Conservation (phyloP, 306 rosid genomes). For the Canavalia ensiformis region DNA sequence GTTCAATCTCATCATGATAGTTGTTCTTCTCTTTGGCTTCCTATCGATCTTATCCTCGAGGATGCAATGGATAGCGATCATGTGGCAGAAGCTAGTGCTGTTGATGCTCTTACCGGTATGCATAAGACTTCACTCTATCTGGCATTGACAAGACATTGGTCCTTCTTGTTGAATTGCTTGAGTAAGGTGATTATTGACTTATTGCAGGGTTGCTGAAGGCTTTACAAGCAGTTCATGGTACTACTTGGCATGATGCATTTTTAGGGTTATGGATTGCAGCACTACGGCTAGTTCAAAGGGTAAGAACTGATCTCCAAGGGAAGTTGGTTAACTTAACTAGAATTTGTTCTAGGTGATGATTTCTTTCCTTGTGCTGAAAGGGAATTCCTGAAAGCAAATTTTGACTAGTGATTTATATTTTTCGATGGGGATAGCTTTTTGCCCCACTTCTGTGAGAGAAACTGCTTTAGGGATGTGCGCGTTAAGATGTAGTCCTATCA, state of each 20-base stretch:
- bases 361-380: background rate
- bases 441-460: background rate
- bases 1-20: slow-evolving; percentile 70
- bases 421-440: background rate
- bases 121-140: background rate
- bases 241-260: slow-evolving; percentile 92
- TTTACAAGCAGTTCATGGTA: slow-evolving; percentile 81
- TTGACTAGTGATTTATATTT: slow-evolving; percentile 21
- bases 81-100: slow-evolving; percentile 79
- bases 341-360: slow-evolving; percentile 2
- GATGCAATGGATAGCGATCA: slow-evolving; percentile 97
- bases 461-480: slow-evolving; percentile 23
- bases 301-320: slow-evolving; percentile 49
- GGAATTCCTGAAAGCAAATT: slow-evolving; percentile 23
- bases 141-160: background rate
- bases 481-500: background rate
- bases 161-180: background rate
- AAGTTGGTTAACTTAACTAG: slow-evolving; percentile 26
- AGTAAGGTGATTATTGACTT: slow-evolving; percentile 26
- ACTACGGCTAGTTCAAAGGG: slow-evolving; percentile 94
- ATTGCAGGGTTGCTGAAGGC: slow-evolving; percentile 81
- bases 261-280: slow-evolving; percentile 95
- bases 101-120: slow-evolving; percentile 60
- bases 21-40: slow-evolving; percentile 88
- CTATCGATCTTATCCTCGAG: slow-evolving; percentile 91